phyloP scores from a whole-genome alignment of 2,329 filamentous ascomycete genomes.

The Apiospora phragmitis region DNA sequence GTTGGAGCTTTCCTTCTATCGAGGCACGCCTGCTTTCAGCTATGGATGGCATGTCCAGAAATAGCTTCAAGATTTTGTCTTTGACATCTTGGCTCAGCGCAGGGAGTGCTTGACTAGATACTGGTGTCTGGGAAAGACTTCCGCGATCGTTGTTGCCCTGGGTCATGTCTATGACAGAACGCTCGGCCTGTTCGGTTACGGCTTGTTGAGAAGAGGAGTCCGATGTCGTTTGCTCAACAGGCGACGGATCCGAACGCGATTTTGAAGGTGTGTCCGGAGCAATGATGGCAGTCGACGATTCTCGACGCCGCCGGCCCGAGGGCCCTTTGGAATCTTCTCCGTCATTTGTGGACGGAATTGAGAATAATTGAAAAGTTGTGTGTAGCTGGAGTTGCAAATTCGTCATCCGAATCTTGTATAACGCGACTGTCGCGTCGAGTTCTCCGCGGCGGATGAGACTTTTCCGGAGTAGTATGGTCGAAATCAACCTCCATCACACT shows the following conservation, averaged over 20 bases:
- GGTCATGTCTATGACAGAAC: constrained; percentile 12
- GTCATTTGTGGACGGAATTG: constrained; percentile 23
- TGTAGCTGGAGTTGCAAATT: constrained; percentile 45
- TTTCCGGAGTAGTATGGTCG: constrained; percentile 21
- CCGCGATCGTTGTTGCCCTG: neutral
- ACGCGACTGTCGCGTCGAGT: constrained; percentile 36
- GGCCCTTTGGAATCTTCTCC: constrained; percentile 17
- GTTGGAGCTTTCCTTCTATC: constrained; percentile 43
- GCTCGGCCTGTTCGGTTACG: constrained; percentile 9
- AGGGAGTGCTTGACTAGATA: constrained; percentile 18
- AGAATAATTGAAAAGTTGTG: constrained; percentile 34
- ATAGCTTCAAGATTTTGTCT: constrained; percentile 36
- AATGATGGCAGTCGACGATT: constrained; percentile 19
- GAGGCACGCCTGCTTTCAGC: constrained; percentile 35
- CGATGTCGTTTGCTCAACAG: neutral
- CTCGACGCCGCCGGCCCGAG: constrained; percentile 16
- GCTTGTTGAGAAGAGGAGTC: neutral
- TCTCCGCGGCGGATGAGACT: constrained; percentile 20
- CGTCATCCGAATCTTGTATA: constrained; percentile 60
- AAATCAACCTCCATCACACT: constrained; percentile 20
- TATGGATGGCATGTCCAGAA: constrained; percentile 35
- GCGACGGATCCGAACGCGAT: neutral
- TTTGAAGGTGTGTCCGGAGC: constrained; percentile 29
- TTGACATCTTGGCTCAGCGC: constrained; percentile 30
- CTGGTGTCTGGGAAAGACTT: constrained; percentile 11